A percentile compares a stretch with the other conserved stretches of the same genome.
These are phyloP conservation scores for Ulota crispa DNA, from an alignment of 225 moss, liverwort and hornwort genomes.

Conservation along the genomic window DNA sequence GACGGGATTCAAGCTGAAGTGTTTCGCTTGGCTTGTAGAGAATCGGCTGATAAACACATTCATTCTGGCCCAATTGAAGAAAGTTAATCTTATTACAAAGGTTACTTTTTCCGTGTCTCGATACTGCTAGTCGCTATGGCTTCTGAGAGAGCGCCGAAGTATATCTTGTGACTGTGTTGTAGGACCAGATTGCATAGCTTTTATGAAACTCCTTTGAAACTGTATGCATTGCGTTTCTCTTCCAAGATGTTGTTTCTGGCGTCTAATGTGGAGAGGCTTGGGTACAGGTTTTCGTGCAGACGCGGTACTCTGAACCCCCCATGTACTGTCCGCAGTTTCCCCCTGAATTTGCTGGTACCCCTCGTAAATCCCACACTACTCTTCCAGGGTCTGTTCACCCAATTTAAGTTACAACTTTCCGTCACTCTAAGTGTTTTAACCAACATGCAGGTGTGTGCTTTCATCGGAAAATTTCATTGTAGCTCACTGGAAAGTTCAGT, in stretches of 20 bases:
- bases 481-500: too few relatives aligned
- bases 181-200: neutral
- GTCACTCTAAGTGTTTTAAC: neutral
- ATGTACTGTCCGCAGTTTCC: conserved; percentile 72
- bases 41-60: conserved; percentile 38
- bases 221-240: neutral
- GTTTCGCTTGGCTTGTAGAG: conserved; percentile 76
- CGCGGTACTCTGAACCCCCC: conserved; percentile 73
- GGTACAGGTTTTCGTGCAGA: conserved; percentile 53
- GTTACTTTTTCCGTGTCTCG: conserved; percentile 23
- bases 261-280: conserved; percentile 6
- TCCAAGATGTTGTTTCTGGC: neutral
- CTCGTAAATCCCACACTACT: neutral
- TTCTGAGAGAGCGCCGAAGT: neutral
- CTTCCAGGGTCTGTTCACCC: neutral
- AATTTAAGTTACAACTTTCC: neutral
- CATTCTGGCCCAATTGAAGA: conserved; percentile 60
- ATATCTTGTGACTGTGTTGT: neutral
- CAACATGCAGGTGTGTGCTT: neutral
- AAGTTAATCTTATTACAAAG: conserved; percentile 66
- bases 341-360: conserved; percentile 35
- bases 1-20: conserved; percentile 62
- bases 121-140: neutral
- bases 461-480: neutral
- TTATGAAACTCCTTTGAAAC: neutral